These are phyloP conservation scores for Neospora caninum DNA, from an alignment of 169 alveolate species.

Conservation along the genomic window DNA sequence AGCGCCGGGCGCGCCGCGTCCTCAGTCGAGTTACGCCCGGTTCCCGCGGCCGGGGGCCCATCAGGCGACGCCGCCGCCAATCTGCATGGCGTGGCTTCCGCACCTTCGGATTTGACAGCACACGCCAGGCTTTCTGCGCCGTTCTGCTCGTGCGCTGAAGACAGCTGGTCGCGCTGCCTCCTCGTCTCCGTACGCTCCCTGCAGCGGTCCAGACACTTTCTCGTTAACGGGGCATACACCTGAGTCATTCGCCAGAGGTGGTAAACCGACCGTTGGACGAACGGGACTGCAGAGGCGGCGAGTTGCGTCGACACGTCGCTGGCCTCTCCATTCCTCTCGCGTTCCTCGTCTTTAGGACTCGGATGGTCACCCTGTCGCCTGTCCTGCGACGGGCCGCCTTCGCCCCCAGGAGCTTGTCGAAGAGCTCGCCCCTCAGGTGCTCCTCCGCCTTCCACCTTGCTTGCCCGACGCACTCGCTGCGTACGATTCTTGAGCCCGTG, in stretches of 20 bases:
- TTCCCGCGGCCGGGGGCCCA: too few species aligned
- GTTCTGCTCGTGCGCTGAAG: background rate
- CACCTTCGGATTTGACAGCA: background rate
- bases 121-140: background rate
- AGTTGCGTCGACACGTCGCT: background rate
- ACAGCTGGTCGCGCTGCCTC: constrained; percentile 23
- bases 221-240: constrained; percentile 53
- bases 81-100: background rate
- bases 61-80: background rate
- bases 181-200: background rate
- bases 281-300: background rate
- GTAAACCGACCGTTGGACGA: background rate
- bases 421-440: too few species aligned
- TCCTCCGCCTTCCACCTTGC: too few species aligned
- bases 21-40: too few species aligned
- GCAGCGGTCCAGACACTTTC: constrained; percentile 50
- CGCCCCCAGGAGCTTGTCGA: background rate
- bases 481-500: background rate
- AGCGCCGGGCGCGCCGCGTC: too few species aligned
- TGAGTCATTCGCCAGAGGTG: constrained; percentile 63
- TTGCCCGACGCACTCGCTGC: background rate
- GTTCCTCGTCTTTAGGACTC: background rate
- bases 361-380: background rate
- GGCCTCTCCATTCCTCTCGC: background rate
- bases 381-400: background rate